Evolutionary conservation across 768 basidiomycete species (phyloP).

Genomic region (Tricholoma flavovirens): DNA sequence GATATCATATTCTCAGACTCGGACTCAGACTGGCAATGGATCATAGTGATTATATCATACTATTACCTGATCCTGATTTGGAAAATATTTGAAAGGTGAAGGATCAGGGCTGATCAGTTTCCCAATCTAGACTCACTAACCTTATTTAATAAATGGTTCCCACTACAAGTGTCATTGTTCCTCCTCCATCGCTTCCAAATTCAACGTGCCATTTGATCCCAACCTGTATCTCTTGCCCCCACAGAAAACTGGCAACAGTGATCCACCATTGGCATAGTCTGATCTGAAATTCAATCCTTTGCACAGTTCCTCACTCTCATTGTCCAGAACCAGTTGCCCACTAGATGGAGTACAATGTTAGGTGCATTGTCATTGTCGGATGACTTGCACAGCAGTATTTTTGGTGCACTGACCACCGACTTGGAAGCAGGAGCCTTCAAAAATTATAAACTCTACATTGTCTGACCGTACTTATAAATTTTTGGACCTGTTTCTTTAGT

Average conservation of each 20-base stretch:
- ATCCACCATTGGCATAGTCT: background rate
- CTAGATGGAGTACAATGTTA: background rate
- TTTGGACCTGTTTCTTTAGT: no score
- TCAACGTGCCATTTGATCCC: background rate
- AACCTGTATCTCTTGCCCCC: background rate
- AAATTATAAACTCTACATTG: background rate
- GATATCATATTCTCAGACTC: background rate
- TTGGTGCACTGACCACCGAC: background rate
- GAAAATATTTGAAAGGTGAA: background rate
- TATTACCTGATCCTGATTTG: background rate
- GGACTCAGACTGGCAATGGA: background rate
- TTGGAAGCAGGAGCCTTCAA: background rate
- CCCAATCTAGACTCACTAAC: background rate
- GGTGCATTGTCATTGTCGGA: background rate
- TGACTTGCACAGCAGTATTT: background rate
- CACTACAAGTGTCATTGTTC: background rate
- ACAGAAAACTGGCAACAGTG: background rate
- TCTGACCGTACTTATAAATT: background rate
- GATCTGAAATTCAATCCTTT: background rate
- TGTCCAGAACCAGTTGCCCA: background rate
- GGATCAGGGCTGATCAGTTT: background rate
- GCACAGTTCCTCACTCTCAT: background rate
- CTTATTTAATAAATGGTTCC: background rate
- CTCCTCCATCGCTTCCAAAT: background rate
- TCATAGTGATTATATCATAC: background rate